Conservation (phyloP, 2,329 filamentous ascomycete genomes). For the Hyphodiscus sp. region DNA sequence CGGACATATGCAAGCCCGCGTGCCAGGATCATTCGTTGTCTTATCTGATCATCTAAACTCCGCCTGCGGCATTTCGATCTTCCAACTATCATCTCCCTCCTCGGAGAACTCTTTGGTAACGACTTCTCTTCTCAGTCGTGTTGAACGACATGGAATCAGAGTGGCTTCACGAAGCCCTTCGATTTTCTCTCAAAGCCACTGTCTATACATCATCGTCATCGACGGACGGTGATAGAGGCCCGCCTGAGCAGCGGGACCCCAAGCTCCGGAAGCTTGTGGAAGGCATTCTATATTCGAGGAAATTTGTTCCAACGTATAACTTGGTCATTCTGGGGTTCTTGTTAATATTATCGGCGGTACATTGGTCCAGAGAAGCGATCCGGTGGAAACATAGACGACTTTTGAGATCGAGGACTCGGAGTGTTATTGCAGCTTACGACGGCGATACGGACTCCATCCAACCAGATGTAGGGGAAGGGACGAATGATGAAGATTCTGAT, state of each 20-base stretch:
- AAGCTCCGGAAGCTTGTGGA: conserved; percentile 19
- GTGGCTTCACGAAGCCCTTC: conserved; percentile 21
- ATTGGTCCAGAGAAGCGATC: conserved; percentile 18
- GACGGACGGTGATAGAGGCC: conserved; percentile 3
- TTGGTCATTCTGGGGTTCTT: conserved; percentile 19
- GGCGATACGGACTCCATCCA: conserved; percentile 10
- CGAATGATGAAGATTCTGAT: conserved; percentile 2
- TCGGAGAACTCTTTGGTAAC: not conserved
- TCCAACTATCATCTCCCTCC: not conserved
- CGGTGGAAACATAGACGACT: conserved; percentile 17
- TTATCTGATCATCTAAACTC: not conserved
- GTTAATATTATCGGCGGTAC: conserved; percentile 12
- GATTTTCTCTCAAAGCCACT: conserved; percentile 15
- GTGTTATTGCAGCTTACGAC: conserved; percentile 9
- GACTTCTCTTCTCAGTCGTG: not conserved
- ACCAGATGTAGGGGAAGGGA: not conserved
- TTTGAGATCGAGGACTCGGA: conserved; percentile 4
- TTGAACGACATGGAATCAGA: conserved; percentile 14
- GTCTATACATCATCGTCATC: conserved; percentile 1
- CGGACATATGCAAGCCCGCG: no score
- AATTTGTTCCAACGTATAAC: conserved; percentile 24
- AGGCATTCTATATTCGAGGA: conserved; percentile 17
- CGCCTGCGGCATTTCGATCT: not conserved
- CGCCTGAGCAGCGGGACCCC: conserved; percentile 13
- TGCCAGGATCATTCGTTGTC: not conserved